A percentile compares a stretch with the other conserved stretches of the same genome.
Evolutionary conservation across 1,139 yeast genomes (phyloP).

Genomic region (Entelexis sorbosivorans): DNA sequence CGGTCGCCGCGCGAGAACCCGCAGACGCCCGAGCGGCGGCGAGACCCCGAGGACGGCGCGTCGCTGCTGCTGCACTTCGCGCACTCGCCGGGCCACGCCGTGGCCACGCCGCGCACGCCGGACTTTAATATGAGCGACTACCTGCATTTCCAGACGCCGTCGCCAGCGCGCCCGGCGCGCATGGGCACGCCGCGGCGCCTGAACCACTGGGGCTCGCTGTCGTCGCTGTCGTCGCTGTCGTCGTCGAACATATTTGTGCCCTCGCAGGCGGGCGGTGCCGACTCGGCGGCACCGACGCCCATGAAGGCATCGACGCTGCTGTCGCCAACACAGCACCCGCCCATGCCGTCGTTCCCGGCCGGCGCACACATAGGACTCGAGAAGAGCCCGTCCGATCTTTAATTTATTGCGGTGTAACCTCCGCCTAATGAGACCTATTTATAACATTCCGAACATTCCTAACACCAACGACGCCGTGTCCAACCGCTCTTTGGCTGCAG

Average conservation of each 20-base stretch:
- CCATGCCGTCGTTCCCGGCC: not conserved
- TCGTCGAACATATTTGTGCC: constrained; percentile 3
- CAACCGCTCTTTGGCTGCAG: too few relatives aligned
- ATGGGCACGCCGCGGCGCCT: constrained; percentile 6
- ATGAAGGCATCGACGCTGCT: not conserved
- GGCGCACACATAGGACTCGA: not conserved
- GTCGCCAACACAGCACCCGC: constrained; percentile 1
- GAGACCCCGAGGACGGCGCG: constrained; percentile 48
- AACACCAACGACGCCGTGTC: too few relatives aligned
- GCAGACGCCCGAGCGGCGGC: constrained; percentile 18
- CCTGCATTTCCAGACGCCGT: constrained; percentile 66
- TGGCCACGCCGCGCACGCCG: constrained; percentile 35
- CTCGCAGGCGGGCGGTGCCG: not conserved
- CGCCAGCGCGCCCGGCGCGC: constrained; percentile 36
- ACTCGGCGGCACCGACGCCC: not conserved
- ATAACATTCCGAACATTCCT: not conserved
- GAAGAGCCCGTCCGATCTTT: constrained; percentile 7
- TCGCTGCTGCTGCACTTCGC: constrained; percentile 72
- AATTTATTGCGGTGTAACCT: not conserved
- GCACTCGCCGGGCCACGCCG: constrained; percentile 74
- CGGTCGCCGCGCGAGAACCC: constrained; percentile 9
- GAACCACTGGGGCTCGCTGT: constrained; percentile 5
- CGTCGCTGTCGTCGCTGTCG: constrained; percentile 3
- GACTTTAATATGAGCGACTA: constrained; percentile 78
- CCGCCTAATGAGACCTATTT: not conserved